A percentile compares a stretch with the other conserved stretches of the same genome.
Evolutionary conservation across 2,329 filamentous ascomycete genomes (phyloP).

Genomic region (Cryphonectria japonica): DNA sequence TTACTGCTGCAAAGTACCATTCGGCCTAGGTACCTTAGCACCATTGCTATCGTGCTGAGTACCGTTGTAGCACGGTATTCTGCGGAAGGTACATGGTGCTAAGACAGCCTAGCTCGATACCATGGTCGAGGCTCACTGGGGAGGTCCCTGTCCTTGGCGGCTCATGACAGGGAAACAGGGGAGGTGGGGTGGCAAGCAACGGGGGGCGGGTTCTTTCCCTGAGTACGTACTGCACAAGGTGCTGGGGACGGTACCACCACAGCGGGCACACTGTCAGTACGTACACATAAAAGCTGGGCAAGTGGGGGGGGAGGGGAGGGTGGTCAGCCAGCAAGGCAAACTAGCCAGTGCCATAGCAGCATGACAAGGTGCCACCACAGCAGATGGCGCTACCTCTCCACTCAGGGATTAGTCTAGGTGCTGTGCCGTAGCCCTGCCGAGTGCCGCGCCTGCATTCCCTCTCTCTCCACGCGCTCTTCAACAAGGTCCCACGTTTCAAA

Average conservation of each 20-base stretch:
- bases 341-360: not conserved
- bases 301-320: no score
- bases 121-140: not conserved
- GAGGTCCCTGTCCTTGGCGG: not conserved
- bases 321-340: not conserved
- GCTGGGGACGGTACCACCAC: no score
- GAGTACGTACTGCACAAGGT: not conserved
- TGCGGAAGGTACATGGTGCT: no score
- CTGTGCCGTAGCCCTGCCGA: constrained; percentile 9
- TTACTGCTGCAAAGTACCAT: no score
- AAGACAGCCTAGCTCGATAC: not conserved
- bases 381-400: constrained; percentile 4
- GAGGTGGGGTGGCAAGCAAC: not conserved
- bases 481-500: constrained; percentile 1
- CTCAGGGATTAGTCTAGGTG: not conserved
- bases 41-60: not conserved
- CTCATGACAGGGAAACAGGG: constrained; percentile 8
- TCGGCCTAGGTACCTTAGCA: not conserved
- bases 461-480: not conserved
- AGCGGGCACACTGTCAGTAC: no score
- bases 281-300: no score
- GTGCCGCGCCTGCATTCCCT: constrained; percentile 3
- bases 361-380: not conserved
- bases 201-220: not conserved
- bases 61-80: not conserved